These are phyloP conservation scores for Dicorynia guianensis DNA, from an alignment of 306 rosid species.

Conservation along the genomic window DNA sequence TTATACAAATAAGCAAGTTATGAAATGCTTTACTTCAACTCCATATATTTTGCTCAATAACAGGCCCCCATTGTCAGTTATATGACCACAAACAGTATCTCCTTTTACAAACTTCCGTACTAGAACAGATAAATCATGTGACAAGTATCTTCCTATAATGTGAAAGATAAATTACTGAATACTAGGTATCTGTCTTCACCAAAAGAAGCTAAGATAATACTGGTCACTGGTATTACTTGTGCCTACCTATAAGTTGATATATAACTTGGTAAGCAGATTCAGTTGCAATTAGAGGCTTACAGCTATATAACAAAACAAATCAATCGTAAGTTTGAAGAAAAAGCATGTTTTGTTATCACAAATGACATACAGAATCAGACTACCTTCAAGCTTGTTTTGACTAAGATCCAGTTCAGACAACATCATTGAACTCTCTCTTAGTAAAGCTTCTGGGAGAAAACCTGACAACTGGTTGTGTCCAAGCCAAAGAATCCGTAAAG, in stretches of 20 bases:
- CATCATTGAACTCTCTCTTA: slow-evolving; percentile 76
- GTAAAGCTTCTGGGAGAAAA: slow-evolving; percentile 65
- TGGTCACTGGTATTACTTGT: neutral
- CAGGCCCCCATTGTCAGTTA: neutral
- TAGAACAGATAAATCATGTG: neutral
- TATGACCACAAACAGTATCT: neutral
- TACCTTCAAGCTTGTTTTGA: slow-evolving; percentile 79
- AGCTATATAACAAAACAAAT: neutral
- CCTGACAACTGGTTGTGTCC: slow-evolving; percentile 69
- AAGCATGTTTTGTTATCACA: neutral
- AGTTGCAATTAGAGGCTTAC: neutral
- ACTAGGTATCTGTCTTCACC: neutral
- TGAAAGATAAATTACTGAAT: neutral
- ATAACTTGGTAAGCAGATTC: neutral
- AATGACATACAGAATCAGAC: slow-evolving; percentile 13
- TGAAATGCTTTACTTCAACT: neutral
- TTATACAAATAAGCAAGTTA: neutral
- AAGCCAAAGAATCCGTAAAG: slow-evolving; percentile 72
- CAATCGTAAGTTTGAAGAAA: slow-evolving; percentile 16
- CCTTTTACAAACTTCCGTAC: neutral
- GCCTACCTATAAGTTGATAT: neutral
- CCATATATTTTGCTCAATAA: neutral
- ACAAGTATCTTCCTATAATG: neutral
- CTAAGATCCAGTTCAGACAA: slow-evolving; percentile 84
- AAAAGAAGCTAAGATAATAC: neutral